Evolutionary conservation across 1,284 basidiomycete genomes (phyloP).

Genomic region (Apiotrichum sp.): DNA sequence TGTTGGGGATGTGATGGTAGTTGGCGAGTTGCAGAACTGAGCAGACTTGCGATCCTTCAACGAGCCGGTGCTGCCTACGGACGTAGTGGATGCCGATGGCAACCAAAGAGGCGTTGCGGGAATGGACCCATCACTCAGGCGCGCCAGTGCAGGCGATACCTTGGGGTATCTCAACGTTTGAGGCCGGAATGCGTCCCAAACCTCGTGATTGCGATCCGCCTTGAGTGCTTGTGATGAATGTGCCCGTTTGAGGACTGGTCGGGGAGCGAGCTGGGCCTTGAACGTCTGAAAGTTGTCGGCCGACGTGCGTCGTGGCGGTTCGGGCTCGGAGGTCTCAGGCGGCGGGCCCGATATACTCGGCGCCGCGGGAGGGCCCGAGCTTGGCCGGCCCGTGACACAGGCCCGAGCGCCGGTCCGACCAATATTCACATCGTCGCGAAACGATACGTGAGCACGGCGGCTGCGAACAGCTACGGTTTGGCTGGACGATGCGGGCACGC

Average conservation of each 20-base stretch:
- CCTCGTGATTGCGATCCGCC: neutral
- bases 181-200: constrained; percentile 18
- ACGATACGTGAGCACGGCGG: constrained; percentile 14
- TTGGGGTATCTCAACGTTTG: constrained; percentile 21
- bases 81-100: neutral
- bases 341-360: neutral
- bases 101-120: neutral
- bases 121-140: constrained; percentile 16
- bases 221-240: neutral
- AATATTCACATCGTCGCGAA: constrained; percentile 15
- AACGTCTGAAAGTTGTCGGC: constrained; percentile 2
- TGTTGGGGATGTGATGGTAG: neutral
- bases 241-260: constrained; percentile 6
- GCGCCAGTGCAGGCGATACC: constrained; percentile 18
- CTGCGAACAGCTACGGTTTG: neutral
- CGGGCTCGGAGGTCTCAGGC: neutral
- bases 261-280: neutral
- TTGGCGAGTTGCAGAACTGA: neutral
- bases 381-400: neutral
- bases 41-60: neutral
- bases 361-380: constrained; percentile 1
- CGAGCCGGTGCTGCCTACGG: neutral
- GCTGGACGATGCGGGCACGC: neutral
- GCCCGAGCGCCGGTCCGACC: neutral
- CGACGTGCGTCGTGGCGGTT: constrained; percentile 1